Evolutionary conservation across 305 asterid genomes (phyloP).

Genomic region (Solanum hybrid): DNA sequence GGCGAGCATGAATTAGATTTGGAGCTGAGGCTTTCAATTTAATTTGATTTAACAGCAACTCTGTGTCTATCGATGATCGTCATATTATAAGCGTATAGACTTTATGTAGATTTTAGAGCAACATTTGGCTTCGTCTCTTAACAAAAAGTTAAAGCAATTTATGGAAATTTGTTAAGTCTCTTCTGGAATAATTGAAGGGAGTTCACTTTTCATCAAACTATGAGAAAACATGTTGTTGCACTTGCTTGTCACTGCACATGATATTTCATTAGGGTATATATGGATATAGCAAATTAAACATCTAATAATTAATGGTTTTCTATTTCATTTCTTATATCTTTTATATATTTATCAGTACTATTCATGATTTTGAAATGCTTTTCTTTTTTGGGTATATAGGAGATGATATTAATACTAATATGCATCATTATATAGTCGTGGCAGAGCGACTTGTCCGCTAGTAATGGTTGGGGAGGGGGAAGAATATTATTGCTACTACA

Average conservation of each 20-base stretch:
- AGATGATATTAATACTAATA: background rate
- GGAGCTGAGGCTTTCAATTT: constrained; percentile 77
- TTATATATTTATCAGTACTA: background rate
- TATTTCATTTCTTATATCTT: background rate
- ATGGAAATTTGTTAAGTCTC: background rate
- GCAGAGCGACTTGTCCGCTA: background rate
- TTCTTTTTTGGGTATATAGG: background rate
- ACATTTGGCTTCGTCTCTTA: background rate
- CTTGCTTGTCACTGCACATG: background rate
- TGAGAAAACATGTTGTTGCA: background rate
- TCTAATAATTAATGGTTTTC: background rate
- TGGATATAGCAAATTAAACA: background rate
- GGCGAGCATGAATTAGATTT: constrained; percentile 62
- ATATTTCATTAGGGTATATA: background rate
- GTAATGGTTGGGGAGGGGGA: background rate
- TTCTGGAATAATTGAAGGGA: background rate
- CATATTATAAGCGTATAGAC: background rate
- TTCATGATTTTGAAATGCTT: background rate
- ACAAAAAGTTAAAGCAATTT: background rate
- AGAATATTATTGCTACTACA: background rate
- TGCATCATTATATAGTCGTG: background rate
- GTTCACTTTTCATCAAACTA: background rate
- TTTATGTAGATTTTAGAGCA: background rate
- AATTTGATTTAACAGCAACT: constrained; percentile 9
- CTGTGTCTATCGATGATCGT: background rate